Base-by-base conservation (phyloP, 2,329 filamentous ascomycete genomes). In the Cytospora piceae region DNA sequence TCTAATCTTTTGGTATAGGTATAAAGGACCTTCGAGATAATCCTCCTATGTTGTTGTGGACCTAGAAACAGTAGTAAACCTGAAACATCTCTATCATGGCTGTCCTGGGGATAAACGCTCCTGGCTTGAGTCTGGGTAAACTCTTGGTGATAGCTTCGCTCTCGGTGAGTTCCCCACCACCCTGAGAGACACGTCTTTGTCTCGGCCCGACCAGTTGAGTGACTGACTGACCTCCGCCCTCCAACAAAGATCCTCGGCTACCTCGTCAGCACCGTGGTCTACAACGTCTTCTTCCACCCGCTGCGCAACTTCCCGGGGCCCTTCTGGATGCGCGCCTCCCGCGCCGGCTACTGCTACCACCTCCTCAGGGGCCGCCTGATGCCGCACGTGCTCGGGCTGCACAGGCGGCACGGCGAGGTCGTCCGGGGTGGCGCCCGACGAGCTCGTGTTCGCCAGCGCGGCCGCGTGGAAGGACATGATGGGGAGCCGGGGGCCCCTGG, bases 361-460 rank as follows among this genome's bases (percentile, higher is more conserved):
- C 59, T 63, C 8, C 7, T 58, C 17, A 57, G 56, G 24, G 66
- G 66, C 22, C 60, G 56, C 6, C 52, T 61, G 4, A 64, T 58
- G 31, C 64, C 64, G 32, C 31, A 56, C 37, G 24, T 69, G n/a
- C 64, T 67, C 64, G 54, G 66, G 22, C 63, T 76, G 54, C 73
- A 80, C 69, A 64, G 72, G 11, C 70, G 71, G 29, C 79, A 80
- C 67, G 81, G 81, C 17, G 71, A 72, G 4, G 74, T 82, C 2
- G 80, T 83, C 29, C 77, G 81, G 29, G 69, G n/a, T 81, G 56
- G 74, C 73, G 5, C 80, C 80, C 1, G 72, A 77, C 62, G 77
- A 81, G 66, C 74, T 83, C 9, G 76, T 76, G 7, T 81, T 78
- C 71, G 75, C 72, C 57, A 61, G 71, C 42, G 69, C 72, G 1